Evolutionary conservation across 495 filamentous ascomycete genomes (phyloP).

Genomic region (Penicillium taxi): DNA sequence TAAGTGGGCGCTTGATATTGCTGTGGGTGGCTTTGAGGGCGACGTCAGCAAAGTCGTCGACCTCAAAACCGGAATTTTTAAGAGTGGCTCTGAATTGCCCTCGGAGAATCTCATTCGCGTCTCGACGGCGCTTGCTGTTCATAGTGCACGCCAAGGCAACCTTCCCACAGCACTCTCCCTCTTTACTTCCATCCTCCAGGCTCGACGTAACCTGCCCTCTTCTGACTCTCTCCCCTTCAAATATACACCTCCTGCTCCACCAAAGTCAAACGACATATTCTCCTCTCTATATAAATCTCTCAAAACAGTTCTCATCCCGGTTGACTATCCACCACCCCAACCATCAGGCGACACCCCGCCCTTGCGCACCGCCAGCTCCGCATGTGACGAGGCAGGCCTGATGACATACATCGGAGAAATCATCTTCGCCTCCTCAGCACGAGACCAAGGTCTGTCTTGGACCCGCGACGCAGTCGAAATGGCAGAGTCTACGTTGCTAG

Average conservation of each 20-base stretch:
- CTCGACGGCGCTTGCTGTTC: slow-evolving; percentile 67
- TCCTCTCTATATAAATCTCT: slow-evolving; percentile 28
- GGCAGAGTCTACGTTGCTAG: slow-evolving; percentile 44
- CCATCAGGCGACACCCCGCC: slow-evolving; percentile 59
- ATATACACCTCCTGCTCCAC: slow-evolving; percentile 41
- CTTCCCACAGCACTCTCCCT: slow-evolving; percentile 66
- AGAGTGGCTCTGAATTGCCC: slow-evolving; percentile 40
- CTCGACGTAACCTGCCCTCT: slow-evolving; percentile 45
- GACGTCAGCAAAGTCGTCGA: slow-evolving; percentile 48
- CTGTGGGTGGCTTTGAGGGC: slow-evolving; percentile 40
- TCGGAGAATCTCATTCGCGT: slow-evolving; percentile 66
- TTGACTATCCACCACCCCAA: slow-evolving; percentile 56
- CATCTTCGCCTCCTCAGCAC: slow-evolving; percentile 58
- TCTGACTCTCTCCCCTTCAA: slow-evolving; percentile 23
- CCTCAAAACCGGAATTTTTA: slow-evolving; percentile 50
- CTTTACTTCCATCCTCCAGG: slow-evolving; percentile 74
- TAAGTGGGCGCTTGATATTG: slow-evolving; percentile 62
- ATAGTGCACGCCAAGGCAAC: slow-evolving; percentile 60
- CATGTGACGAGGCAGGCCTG: slow-evolving; percentile 76
- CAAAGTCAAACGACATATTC: slow-evolving; percentile 51
- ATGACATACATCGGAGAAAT: slow-evolving; percentile 94
- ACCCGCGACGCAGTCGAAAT: slow-evolving; percentile 73
- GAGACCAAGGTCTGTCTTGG: slow-evolving; percentile 70
- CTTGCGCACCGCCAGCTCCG: slow-evolving; percentile 47
- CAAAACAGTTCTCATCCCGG: slow-evolving; percentile 38